Base-by-base conservation (phyloP, 1,284 basidiomycete species). In the Agaricales sp. region DNA sequence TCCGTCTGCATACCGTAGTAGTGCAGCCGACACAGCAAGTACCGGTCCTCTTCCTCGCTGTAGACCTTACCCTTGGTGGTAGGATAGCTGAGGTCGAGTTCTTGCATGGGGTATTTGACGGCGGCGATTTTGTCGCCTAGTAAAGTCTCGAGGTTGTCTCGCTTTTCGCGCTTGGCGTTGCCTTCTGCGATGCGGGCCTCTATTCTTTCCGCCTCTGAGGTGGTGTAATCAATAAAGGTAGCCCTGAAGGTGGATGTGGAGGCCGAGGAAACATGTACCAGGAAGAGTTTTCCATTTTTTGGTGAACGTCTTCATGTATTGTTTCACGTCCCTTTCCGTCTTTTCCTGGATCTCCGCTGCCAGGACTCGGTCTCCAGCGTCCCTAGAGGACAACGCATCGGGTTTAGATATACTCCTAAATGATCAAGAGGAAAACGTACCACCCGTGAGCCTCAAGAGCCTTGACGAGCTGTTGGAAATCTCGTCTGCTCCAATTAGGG, bases 1-100 rank as follows among this genome's bases (percentile, higher is more conserved):
- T 97, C 94, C 23, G 81, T 74, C 49, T 85, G 82, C 70, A 99
- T 83, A 12, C 94, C 94, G 62, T 99, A 95, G 67, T 96, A 81
- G 61, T 87, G 83, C 53, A 99, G 69, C 24, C 93, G 82, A 61
- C 92, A 93, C 22, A 99, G 77, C 21, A 99, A 74, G 70, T 98
- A 99, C 19, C 95, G 76, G 61, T 99, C 96, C 61, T 99, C 96
- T 61, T 99, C 95, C 57, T 99, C 95, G 24, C 80, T 87, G 65
- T 97, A 99, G 2, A 91, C 85, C 61, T 97, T 98, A 51, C 92
- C 92, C 65, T 96, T 93, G 55, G 95, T 93, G 51, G 92, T 92
- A 1, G 90, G 91, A 59, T 96, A 96, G 62, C 88, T 87, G 49
- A 97, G 80, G 65, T 94, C 89, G 48, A 97, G 81, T 63, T 95